Base-by-base conservation (phyloP, 2,329 filamentous ascomycete species). In the Diaporthe capsici region DNA sequence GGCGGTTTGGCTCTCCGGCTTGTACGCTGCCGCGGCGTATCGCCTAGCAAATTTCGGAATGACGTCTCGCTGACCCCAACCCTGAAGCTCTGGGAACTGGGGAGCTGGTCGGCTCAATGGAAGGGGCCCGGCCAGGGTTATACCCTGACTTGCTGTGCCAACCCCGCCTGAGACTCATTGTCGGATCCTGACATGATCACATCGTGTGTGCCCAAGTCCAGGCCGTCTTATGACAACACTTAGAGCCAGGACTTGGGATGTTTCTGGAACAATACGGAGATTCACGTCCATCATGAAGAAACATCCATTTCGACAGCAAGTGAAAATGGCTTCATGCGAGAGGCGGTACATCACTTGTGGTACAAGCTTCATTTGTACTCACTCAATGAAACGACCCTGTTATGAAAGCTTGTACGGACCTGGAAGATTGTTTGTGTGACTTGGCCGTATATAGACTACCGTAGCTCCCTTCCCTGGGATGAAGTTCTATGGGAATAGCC, bases 21-120 rank as follows among this genome's bases (percentile, higher is more conserved):
- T 65, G 39, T 20, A 4, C 22, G 39, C 60, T 22, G n/a, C 39
- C 25, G 57, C 71, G 61, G 58, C 44, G 34, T 55, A 68, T 39
- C 55, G 28, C 31, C 17, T 15, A 37, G 42, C 31, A 72, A 72
- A 63, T 63, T 72, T 72, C 71, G 71, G 71, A 51, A 72, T 72
- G 71, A 72, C 71, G 71, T 72, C 71, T 72, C 63, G 28, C 47
- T 53, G 28, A 39, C 63, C 63, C 65, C 8, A 53, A 68, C 65
- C 65, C 63, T 67, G 28, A 51, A 51, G 44, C 28, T 37, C 17
- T 3, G 17, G 8, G 39, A 34, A 49, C n/a, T 55, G 65, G 34
- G n/a, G 39, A 47, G 49, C 15, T 53, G 44, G 63, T 53, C 34
- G 49, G 63, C 61, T 34, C 34, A 9, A 15, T 39, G n/a, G 22